Conservation (phyloP, 495 filamentous ascomycete genomes). For the Talaromyces stipitatus region DNA sequence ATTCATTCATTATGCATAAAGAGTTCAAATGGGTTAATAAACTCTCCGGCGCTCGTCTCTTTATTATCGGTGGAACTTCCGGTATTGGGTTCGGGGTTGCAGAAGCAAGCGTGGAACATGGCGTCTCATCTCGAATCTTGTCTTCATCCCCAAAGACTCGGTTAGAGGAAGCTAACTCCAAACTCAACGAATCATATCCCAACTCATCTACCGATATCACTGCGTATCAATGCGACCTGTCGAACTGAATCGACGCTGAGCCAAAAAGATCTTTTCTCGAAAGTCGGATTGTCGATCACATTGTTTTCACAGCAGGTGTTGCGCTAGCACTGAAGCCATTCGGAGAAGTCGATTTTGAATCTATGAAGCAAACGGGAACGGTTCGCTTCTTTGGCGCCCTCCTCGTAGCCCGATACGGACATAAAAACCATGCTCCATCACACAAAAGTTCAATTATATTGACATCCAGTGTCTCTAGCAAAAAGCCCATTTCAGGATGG, state of each 20-base stretch:
- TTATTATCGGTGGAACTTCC: conserved; percentile 38
- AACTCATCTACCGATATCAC: too few species aligned
- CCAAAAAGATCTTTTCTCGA: too few species aligned
- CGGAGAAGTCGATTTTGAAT: conserved; percentile 28
- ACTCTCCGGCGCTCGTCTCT: conserved; percentile 18
- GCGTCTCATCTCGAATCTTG: too few species aligned
- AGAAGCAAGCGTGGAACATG: too few species aligned
- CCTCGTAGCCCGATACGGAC: conserved; percentile 36
- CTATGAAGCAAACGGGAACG: conserved; percentile 6
- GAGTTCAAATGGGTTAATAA: conserved; percentile 16
- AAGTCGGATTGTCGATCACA: conserved; percentile 37
- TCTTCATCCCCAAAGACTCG: too few species aligned
- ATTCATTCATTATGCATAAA: too few species aligned
- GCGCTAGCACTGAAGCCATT: conserved; percentile 19
- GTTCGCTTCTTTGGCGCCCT: conserved; percentile 10
- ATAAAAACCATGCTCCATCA: conserved; percentile 24
- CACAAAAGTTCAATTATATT: conserved; percentile 36
- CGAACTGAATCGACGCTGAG: too few species aligned
- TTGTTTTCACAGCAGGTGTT: conserved; percentile 36
- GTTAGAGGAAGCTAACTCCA: too few species aligned
- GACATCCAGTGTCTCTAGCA: conserved; percentile 37
- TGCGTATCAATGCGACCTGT: too few species aligned
- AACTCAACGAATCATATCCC: too few species aligned
- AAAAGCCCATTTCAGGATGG: conserved; percentile 45
- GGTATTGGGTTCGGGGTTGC: conserved; percentile 45